These are phyloP conservation scores for Selenicereus undatus DNA, from an alignment of 148 eudicot species.

Conservation along the genomic window DNA sequence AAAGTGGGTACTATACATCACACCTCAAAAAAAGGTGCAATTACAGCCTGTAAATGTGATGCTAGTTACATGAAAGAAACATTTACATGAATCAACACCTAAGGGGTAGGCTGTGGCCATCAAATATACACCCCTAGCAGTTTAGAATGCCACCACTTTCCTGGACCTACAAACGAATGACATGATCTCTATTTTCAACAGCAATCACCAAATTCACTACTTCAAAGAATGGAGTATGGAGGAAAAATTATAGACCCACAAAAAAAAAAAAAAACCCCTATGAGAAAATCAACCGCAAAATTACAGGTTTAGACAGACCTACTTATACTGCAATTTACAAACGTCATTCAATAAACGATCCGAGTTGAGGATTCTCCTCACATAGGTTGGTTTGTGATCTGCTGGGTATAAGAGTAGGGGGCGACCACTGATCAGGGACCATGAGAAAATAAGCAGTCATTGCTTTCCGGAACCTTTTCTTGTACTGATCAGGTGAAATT, in stretches of 20 bases:
- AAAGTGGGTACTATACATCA: background rate
- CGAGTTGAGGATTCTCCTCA: constrained; percentile 52
- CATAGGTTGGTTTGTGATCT: constrained; percentile 47
- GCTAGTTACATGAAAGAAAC: constrained; percentile 19
- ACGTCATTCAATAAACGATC: constrained; percentile 34
- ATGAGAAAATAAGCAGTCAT: constrained; percentile 88
- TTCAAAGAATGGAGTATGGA: constrained; percentile 29
- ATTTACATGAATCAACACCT: constrained; percentile 17
- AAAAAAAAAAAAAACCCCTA: constrained; percentile 19
- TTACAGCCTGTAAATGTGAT: constrained; percentile 11
- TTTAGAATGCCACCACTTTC: background rate
- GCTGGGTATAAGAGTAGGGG: constrained; percentile 49
- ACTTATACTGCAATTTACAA: constrained; percentile 24
- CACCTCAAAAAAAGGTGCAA: constrained; percentile 12
- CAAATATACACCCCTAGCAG: constrained; percentile 21
- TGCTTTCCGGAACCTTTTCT: constrained; percentile 92
- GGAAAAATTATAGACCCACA: constrained; percentile 6
- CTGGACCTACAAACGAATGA: constrained; percentile 9
- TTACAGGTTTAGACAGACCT: constrained; percentile 7
- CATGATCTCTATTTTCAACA: constrained; percentile 12
- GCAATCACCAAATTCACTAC: constrained; percentile 16
- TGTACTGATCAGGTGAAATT: constrained; percentile 89
- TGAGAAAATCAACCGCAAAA: background rate
- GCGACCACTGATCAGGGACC: constrained; percentile 96
- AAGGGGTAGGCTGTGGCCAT: constrained; percentile 10